These are phyloP conservation scores for Paramecium tetraurelia DNA, from an alignment of 73 alveolate genomes.

Conservation along the genomic window DNA sequence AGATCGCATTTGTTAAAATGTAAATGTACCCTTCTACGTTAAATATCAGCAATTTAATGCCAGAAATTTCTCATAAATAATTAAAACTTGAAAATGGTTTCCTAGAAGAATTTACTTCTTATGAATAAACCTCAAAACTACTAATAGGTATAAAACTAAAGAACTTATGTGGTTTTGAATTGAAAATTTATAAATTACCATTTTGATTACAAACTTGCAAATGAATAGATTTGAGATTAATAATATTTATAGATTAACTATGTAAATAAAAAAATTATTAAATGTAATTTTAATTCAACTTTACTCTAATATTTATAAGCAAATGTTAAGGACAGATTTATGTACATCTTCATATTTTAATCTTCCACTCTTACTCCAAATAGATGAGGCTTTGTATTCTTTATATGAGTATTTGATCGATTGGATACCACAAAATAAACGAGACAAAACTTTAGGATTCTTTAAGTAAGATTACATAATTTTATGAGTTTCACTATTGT, in stretches of 20 bases:
- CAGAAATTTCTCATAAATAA: not conserved
- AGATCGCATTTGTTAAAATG: not conserved
- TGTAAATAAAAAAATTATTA: not conserved
- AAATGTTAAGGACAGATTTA: not conserved
- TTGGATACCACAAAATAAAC: constrained; percentile 37
- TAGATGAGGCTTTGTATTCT: constrained; percentile 12
- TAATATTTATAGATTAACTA: not conserved
- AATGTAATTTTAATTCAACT: not conserved
- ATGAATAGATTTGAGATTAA: too few species aligned
- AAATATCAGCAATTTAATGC: not conserved
- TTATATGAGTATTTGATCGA: constrained; percentile 22
- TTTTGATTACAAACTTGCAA: not conserved
- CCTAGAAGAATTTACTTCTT: not conserved
- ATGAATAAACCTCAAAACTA: not conserved
- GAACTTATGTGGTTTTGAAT: not conserved
- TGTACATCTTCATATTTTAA: constrained; percentile 20
- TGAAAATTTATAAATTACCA: not conserved
- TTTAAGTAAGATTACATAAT: not conserved
- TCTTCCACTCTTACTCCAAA: not conserved
- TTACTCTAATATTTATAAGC: not conserved
- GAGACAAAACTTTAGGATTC: constrained; percentile 42
- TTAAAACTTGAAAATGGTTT: not conserved
- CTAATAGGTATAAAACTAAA: not conserved
- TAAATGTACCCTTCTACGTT: not conserved
- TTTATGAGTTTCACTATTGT: not conserved